Evolutionary conservation across 192 early-diverging fungal genomes (phyloP).

Genomic region (Backusella australiensis): DNA sequence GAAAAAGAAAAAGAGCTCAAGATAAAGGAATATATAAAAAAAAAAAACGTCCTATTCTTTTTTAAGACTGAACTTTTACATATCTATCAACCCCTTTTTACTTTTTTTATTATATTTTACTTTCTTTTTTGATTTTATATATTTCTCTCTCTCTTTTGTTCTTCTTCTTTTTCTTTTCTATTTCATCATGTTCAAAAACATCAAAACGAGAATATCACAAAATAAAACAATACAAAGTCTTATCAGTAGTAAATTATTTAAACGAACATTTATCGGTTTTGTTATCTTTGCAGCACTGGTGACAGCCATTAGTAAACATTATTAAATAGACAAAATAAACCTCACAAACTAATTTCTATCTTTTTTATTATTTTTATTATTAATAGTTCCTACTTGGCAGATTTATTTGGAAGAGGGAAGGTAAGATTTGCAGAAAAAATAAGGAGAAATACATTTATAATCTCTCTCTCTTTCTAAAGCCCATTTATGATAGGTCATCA

Average conservation of each 20-base stretch:
- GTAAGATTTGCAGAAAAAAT: conserved; percentile 8
- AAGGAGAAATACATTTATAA: neutral
- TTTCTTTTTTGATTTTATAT: neutral
- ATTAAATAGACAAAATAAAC: neutral
- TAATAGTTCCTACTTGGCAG: conserved; percentile 33
- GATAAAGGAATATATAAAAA: neutral
- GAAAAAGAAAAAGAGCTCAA: neutral
- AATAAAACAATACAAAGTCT: neutral
- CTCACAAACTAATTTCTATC: neutral
- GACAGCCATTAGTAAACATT: conserved; percentile 16
- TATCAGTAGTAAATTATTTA: neutral
- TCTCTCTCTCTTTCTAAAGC: neutral
- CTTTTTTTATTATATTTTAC: neutral
- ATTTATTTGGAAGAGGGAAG: conserved; percentile 32
- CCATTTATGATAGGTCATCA: neutral
- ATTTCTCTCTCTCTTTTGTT: neutral
- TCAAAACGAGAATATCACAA: conserved; percentile 1
- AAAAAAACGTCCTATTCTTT: neutral
- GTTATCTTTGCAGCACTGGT: conserved; percentile 9
- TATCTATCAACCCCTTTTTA: neutral
- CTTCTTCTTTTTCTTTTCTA: neutral
- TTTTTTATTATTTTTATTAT: neutral
- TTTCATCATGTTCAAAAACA: neutral
- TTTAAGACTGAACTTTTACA: neutral
- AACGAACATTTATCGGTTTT: neutral